Evolutionary conservation across 768 basidiomycete genomes (phyloP), one percentile per base, ranked within the genome.

Genomic region (Termitomyces sp.): DNA sequence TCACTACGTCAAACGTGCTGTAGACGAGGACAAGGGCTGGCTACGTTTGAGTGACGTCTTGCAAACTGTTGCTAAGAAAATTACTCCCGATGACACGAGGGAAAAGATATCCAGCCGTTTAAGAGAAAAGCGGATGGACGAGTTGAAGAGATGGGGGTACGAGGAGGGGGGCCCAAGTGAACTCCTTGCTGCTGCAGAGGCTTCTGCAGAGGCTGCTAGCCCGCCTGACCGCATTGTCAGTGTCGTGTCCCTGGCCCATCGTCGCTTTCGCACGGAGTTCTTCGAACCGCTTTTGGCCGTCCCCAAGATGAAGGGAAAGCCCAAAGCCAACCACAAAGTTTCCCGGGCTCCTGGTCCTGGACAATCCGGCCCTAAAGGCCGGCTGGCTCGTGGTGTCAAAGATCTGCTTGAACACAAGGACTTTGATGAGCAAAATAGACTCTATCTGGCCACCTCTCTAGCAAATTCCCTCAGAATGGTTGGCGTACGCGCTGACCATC

Each of bases 1-100:
- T 27, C 86, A 88, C 68, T 86, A 86, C 65, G 86, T 88, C 65
- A 86, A 85, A 68, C 86, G 87, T 18, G 86, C 85, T 46, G 75
- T 87, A 16, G 88, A 91, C 69, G 88, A 91, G 69, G 89, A 89
- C 70, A 81, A 77, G 61, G 88, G 89, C 42, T 91, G 89, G 89
- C 76, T 90, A 42, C 80, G 85, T 31, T 72, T 90, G 43, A 76
- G 74, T 52, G 88, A 90, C 66, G 78, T 87, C 16, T 69, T 89
- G 59, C 80, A 85, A 64, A 79, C 80, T 26, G 79, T 84, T 53
- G 79, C 82, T 50, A 81, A 79, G 63, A 76, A 76, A 22, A 72
- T 81, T 48, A 70, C 72, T 46, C 65, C 70, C 37, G 77, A 82
- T 53, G 82, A 81, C 62, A 78, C 80, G n/a, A 80, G 82, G 27